Evolutionary conservation across 768 basidiomycete species (phyloP).

Genomic region (Pulveroboletus frians): DNA sequence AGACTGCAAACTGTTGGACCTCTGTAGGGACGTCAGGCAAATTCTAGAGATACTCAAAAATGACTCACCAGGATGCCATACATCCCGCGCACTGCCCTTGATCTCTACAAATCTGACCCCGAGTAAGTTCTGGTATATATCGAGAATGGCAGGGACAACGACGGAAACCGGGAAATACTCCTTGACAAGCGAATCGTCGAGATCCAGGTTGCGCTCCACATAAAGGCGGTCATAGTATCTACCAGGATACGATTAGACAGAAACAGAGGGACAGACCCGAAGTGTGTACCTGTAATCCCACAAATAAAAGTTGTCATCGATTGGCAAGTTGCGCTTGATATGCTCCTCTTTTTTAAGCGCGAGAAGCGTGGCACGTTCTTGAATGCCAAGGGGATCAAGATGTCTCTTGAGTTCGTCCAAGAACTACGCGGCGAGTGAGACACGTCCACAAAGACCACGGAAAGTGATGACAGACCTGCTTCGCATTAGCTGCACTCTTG

Average conservation of each 20-base stretch:
- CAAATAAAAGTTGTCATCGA: constrained; percentile 69
- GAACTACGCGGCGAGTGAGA: constrained; percentile 44
- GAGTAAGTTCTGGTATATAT: constrained; percentile 79
- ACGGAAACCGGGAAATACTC: constrained; percentile 85
- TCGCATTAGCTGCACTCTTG: constrained; percentile 59
- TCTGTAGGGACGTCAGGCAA: constrained; percentile 37
- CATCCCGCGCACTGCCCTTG: constrained; percentile 52
- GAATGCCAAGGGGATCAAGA: constrained; percentile 63
- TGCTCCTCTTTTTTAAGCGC: constrained; percentile 74
- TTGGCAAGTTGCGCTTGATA: constrained; percentile 48
- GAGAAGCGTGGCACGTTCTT: constrained; percentile 64
- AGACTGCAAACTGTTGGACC: constrained; percentile 79
- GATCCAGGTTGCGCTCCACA: constrained; percentile 58
- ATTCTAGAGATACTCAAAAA: background rate
- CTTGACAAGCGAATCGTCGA: constrained; percentile 77
- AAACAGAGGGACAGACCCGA: background rate
- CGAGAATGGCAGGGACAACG: constrained; percentile 76
- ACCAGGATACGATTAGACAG: background rate
- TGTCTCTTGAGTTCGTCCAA: constrained; percentile 70
- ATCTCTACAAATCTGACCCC: constrained; percentile 60
- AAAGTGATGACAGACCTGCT: constrained; percentile 38
- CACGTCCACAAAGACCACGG: background rate
- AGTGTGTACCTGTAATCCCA: constrained; percentile 73
- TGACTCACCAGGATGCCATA: constrained; percentile 76
- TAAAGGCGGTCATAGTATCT: constrained; percentile 37